Percentiles rank a stretch among this genome's conserved stretches.
Conservation (phyloP, 2,329 filamentous ascomycete species). For the Xylaria sp. region DNA sequence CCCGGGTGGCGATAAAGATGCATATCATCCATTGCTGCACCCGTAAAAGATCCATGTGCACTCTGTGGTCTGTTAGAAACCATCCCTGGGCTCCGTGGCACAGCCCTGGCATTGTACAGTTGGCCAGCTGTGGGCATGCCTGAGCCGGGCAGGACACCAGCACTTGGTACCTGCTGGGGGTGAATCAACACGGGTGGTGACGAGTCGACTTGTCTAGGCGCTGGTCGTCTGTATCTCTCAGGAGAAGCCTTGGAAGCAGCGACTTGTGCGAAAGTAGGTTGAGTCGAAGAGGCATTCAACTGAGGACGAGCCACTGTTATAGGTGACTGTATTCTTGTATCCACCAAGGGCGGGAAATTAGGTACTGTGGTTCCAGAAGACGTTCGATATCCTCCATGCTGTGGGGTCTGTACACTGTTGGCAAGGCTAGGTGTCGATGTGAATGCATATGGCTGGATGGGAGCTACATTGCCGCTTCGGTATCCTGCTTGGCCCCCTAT, state of each 20-base stretch:
- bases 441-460: conserved; percentile 82
- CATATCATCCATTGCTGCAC: conserved; percentile 74
- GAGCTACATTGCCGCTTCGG: conserved; percentile 63
- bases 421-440: conserved; percentile 75
- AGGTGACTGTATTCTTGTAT: conserved; percentile 55
- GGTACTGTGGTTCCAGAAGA: conserved; percentile 59
- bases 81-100: conserved; percentile 50
- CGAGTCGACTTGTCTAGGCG: conserved; percentile 66
- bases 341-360: conserved; percentile 55
- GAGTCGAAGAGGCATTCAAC: conserved; percentile 54
- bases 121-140: conserved; percentile 66
- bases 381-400: conserved; percentile 60
- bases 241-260: conserved; percentile 75
- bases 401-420: conserved; percentile 64
- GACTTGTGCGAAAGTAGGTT: conserved; percentile 67
- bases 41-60: conserved; percentile 61
- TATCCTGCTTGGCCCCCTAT: conserved; percentile 59
- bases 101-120: conserved; percentile 61
- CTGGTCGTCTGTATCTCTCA: conserved; percentile 82
- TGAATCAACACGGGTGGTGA: conserved; percentile 47
- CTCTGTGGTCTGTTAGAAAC: conserved; percentile 62
- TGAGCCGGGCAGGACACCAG: conserved; percentile 61
- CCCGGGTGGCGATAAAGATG: conserved; percentile 66
- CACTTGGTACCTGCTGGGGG: conserved; percentile 50
- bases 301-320: conserved; percentile 56